phyloP scores from a whole-genome alignment of 164 flowering plant genomes.

The Warburgia ugandensis region DNA sequence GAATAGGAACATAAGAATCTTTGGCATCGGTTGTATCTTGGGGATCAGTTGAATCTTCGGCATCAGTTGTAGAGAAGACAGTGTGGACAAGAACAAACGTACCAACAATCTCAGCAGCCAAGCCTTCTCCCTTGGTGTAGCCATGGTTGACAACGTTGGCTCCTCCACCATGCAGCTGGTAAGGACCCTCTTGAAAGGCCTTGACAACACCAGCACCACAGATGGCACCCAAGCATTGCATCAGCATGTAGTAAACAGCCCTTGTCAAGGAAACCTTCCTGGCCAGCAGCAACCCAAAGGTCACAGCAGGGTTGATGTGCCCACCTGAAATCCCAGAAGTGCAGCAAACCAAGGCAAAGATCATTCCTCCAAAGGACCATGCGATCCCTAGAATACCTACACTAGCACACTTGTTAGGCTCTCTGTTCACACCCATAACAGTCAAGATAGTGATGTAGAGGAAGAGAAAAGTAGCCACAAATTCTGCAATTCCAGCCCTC shows the following conservation, averaged over 20 bases:
- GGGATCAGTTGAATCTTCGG: too few relatives aligned
- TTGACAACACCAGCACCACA: constrained; percentile 79
- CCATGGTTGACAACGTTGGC: constrained; percentile 50
- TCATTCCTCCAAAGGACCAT: constrained; percentile 60
- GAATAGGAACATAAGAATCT: constrained; percentile 78
- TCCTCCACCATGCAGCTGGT: constrained; percentile 38
- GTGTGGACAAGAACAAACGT: too few relatives aligned
- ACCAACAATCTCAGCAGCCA: constrained; percentile 80
- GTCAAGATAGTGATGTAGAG: constrained; percentile 53
- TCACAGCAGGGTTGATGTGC: too few relatives aligned
- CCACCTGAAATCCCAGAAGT: constrained; percentile 7
- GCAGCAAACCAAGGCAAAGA: constrained; percentile 33
- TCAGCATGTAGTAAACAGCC: constrained; percentile 64
- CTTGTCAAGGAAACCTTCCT: constrained; percentile 68
- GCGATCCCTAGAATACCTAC: constrained; percentile 57
- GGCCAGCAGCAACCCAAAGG: constrained; percentile 69
- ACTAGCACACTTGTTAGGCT: constrained; percentile 29
- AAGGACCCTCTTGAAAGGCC: constrained; percentile 29
- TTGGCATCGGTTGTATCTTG: constrained; percentile 64
- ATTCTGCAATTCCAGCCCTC: constrained; percentile 91
- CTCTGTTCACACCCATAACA: constrained; percentile 49
- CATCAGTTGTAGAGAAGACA: constrained; percentile 81
- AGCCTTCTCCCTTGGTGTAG: constrained; percentile 70
- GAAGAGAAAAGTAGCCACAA: constrained; percentile 68
- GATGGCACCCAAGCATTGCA: constrained; percentile 77